Evolutionary conservation across 2,329 filamentous ascomycete species (phyloP).

Genomic region (Allantophomopsis lycopodina): DNA sequence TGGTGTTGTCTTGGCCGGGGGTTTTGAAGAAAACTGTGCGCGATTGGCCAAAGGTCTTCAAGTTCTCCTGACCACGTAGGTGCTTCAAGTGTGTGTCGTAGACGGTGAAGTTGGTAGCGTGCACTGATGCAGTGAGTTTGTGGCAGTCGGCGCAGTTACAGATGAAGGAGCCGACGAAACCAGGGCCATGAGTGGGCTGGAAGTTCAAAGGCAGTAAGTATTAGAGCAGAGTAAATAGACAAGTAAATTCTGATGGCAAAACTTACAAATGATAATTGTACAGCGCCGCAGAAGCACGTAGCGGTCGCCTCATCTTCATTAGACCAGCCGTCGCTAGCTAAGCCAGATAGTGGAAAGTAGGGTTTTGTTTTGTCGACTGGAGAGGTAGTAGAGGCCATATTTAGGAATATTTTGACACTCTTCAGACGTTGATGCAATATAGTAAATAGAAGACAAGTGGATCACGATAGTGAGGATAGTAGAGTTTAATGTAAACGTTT

Average conservation of each 20-base stretch:
- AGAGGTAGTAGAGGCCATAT: too few relatives aligned
- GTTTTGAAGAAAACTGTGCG: conserved; percentile 23
- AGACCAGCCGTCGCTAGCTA: conserved; percentile 27
- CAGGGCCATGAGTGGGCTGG: conserved; percentile 24
- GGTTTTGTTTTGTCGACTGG: conserved; percentile 14
- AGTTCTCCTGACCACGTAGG: conserved; percentile 33
- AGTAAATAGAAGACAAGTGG: too few relatives aligned
- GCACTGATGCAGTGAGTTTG: conserved; percentile 50
- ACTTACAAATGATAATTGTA: conserved; percentile 31
- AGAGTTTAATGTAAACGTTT: too few relatives aligned
- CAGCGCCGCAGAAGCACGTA: conserved; percentile 42
- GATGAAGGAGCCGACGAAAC: conserved; percentile 34
- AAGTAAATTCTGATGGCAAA: conserved; percentile 20
- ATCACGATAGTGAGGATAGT: too few relatives aligned
- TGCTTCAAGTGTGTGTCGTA: conserved; percentile 28
- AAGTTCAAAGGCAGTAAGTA: neutral
- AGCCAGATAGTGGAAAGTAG: conserved; percentile 24
- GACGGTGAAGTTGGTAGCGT: conserved; percentile 42
- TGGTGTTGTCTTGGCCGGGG: conserved; percentile 25
- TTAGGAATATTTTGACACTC: too few relatives aligned
- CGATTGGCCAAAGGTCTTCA: conserved; percentile 29
- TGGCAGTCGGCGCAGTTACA: conserved; percentile 49
- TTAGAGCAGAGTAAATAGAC: too few relatives aligned
- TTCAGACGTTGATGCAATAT: too few relatives aligned
- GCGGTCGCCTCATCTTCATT: conserved; percentile 34